These are phyloP conservation scores for Ceratobasidium sp. DNA, from an alignment of 1,284 basidiomycete genomes.

Conservation along the genomic window DNA sequence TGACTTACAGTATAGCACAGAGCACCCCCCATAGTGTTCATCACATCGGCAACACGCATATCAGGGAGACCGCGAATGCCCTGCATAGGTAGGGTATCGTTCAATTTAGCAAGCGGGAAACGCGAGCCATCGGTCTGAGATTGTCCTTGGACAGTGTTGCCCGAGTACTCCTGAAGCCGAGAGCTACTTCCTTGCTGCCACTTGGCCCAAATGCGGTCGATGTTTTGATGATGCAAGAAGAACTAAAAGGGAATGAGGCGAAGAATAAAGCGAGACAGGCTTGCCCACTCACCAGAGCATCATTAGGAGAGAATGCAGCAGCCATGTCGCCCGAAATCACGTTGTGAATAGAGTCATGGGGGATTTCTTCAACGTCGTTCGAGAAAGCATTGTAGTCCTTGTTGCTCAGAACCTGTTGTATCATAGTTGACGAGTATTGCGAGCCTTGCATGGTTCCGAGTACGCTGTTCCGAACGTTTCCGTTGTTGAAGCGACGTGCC, in stretches of 20 bases:
- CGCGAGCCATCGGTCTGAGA: constrained; percentile 9
- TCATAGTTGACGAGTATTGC: constrained; percentile 25
- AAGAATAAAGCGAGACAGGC: not conserved
- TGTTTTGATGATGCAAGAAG: constrained; percentile 47
- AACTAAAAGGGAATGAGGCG: not conserved
- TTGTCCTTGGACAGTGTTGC: constrained; percentile 41
- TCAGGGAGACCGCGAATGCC: constrained; percentile 39
- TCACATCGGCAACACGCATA: constrained; percentile 29
- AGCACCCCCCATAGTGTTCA: constrained; percentile 36
- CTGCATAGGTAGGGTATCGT: constrained; percentile 29
- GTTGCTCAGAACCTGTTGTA: not conserved
- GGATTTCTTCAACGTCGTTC: constrained; percentile 26
- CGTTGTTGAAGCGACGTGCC: constrained; percentile 39
- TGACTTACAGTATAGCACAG: constrained; percentile 44
- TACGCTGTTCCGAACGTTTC: constrained; percentile 11
- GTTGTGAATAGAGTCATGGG: constrained; percentile 32
- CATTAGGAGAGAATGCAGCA: constrained; percentile 40
- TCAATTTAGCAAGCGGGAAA: constrained; percentile 36
- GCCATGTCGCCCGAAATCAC: constrained; percentile 41
- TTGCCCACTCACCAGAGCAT: constrained; percentile 23
- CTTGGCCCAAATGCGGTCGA: constrained; percentile 46
- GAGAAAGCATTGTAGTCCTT: constrained; percentile 23
- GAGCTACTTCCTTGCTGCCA: constrained; percentile 32
- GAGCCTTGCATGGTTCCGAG: constrained; percentile 41
- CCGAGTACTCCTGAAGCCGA: constrained; percentile 25